Base-by-base conservation (phyloP, 768 basidiomycete genomes). In the Sporobolomyces phaffii region DNA sequence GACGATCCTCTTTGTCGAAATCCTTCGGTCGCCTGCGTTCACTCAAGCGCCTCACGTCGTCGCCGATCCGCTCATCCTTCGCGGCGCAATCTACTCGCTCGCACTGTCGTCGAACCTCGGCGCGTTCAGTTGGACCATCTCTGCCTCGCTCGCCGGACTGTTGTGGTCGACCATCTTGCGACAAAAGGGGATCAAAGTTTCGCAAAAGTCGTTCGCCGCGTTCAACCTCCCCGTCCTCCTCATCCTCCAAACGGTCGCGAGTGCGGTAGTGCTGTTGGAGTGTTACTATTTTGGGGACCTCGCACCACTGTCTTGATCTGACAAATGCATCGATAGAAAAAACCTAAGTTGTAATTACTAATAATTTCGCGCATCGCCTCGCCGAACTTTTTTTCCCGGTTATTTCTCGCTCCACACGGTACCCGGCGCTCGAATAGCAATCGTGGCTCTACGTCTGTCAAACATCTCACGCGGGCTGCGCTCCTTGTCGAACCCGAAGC, bases 101-200 rank as follows among this genome's bases (percentile, higher is more conserved):
- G 92, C 91, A 10, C 82, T 96, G 0, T 87, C 88, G 4, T 87
- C 85, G 61, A 96, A 96, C 77, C 87, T 90, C 38, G 93, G 93
- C 17, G 93, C 93, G 2, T 87, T 93, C 71, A 88, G 86, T 68
- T 87, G 89, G 75, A 89, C 90, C 13, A 93, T 92, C 75, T 87
- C 87, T 8, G 90, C 89, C 1, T 90, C 88, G 60, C 83, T 96
- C 20, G 91, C 91, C 0, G 92, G 92, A 0, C 79, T 98, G 47
- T 80, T 96, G 20, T 97, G 93, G 92, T 78, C 81, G 26, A 75
- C 80, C 20, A 90, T 94, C 61, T 78, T 94, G 60, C 74, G 76
- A 64, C 86, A 89, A 76, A 93, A 90, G 77, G 83, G 82, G 1
- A 86, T 91, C 48, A 70, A 73, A 5, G 82, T 96, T 22, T 80